Evolutionary conservation across 2,329 filamentous ascomycete species (phyloP), one percentile per base, ranked within the genome.

Genomic region (Aspergillus oerlinghausenensis): DNA sequence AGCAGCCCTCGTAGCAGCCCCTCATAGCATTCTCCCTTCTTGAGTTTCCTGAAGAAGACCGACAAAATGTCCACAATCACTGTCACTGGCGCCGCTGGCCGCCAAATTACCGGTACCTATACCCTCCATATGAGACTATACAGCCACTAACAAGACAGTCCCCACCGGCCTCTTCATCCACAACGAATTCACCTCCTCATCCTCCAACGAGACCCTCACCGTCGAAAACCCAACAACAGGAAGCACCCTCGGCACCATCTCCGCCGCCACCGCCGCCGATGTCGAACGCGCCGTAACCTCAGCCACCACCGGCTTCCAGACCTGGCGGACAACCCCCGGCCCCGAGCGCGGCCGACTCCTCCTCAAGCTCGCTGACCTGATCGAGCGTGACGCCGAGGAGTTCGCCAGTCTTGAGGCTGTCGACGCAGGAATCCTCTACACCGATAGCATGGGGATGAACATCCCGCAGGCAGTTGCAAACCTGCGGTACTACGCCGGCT

Each of bases 401-500:
- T 54, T 70, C 0, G 65, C 64, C 1, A 64, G 62, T 0, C 52
- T 70, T 2, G 66, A 70, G 45, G 63, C 67, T 0, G 47, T 70
- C 2, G 67, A 69, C 47, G 65, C 61, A 1, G 68, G 67, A 1
- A 57, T 63, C 14, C 60, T 67, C 3, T 65, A 63, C 17, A 60
- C 59, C 1, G 65, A 67, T 14, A 65, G 65, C 2, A 62, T 63
- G 49, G 56, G 57, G 2, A 52, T 67, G 51, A 65, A 67, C 45
- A 57, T 70, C 17, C 64, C 65, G 1, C 63, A 67, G 54, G 52
- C 67, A 0, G 50, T 63, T 1, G 61, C 57, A 3, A 65, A 60
- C 7, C 58, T 69, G 4, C 59, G 66, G 42, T 70, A 69, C 51
- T 70, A 66, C 47, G 68, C 67, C 0, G 68, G 67, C 17, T 70